A percentile compares a stretch with the other conserved stretches of the same genome.
Conservation (phyloP, 2,329 filamentous ascomycete species). For the Cladophialophora psammophila region DNA sequence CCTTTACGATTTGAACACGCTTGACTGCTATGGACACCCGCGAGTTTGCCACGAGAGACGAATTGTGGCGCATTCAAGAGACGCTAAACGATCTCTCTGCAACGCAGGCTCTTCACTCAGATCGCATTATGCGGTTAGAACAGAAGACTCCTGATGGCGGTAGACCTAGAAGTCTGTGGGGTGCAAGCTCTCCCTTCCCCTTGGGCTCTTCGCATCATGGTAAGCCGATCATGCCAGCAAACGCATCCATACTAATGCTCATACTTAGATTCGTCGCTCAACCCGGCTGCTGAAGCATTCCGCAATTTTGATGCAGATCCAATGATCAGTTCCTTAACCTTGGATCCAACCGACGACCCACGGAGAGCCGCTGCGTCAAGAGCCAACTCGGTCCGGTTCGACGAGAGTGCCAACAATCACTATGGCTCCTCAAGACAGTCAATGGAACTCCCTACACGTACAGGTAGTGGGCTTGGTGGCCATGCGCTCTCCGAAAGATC, state of each 20-base stretch:
- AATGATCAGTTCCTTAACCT: constrained; percentile 78
- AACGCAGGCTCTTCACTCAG: constrained; percentile 66
- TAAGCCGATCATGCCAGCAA: constrained; percentile 52
- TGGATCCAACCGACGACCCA: constrained; percentile 85
- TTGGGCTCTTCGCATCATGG: constrained; percentile 86
- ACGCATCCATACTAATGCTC: constrained; percentile 18
- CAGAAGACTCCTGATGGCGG: constrained; percentile 69
- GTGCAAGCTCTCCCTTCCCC: constrained; percentile 84
- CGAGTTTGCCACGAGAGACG: constrained; percentile 67
- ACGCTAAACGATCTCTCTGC: constrained; percentile 68
- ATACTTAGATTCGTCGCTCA: constrained; percentile 74
- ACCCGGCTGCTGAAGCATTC: constrained; percentile 83
- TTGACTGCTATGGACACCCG: constrained; percentile 31
- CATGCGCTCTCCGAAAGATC: constrained; percentile 88
- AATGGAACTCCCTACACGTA: constrained; percentile 80
- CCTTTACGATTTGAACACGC: constrained; percentile 14
- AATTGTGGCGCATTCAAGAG: constrained; percentile 69
- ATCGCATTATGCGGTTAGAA: constrained; percentile 68
- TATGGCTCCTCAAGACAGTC: constrained; percentile 87
- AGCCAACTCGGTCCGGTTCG: constrained; percentile 96
- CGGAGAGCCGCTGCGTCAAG: constrained; percentile 81
- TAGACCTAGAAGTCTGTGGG: constrained; percentile 84
- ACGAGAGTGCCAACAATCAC: constrained; percentile 92
- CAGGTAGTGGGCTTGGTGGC: constrained; percentile 78
- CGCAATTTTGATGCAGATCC: constrained; percentile 87